phyloP scores from a whole-genome alignment of 805 yeast genomes.

The Komagataella pseudopastoris region DNA sequence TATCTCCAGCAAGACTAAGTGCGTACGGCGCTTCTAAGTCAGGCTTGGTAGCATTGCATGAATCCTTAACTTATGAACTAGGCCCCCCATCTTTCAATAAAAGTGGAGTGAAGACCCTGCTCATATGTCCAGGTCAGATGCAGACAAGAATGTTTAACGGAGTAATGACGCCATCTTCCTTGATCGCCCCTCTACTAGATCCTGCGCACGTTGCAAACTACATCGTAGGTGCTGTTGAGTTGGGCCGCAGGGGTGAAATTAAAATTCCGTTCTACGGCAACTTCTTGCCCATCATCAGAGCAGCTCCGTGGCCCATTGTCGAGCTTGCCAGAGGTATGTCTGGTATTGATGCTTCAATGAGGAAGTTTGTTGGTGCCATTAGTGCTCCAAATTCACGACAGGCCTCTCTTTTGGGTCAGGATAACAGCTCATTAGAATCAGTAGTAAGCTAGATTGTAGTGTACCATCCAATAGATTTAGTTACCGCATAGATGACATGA shows the following conservation, averaged over 20 bases:
- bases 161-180: conserved; percentile 57
- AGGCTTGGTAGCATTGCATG: conserved; percentile 76
- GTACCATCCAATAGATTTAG: not conserved
- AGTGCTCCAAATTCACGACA: not conserved
- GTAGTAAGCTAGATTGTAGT: not conserved
- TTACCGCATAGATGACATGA: not conserved
- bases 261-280: conserved; percentile 68
- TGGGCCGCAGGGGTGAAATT: conserved; percentile 57
- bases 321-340: conserved; percentile 40
- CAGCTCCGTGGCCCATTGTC: conserved; percentile 59
- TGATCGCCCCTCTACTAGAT: conserved; percentile 75
- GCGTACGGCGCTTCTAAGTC: conserved; percentile 89
- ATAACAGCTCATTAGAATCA: not conserved
- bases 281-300: conserved; percentile 56
- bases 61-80: conserved; percentile 59
- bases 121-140: conserved; percentile 83
- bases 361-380: conserved; percentile 12
- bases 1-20: conserved; percentile 72
- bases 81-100: conserved; percentile 33
- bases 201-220: conserved; percentile 50
- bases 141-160: conserved; percentile 62
- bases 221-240: conserved; percentile 39
- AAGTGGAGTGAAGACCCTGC: conserved; percentile 52
- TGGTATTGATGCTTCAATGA: conserved; percentile 49
- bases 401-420: not conserved